phyloP scores from a whole-genome alignment of 2,329 filamentous ascomycete genomes.

The Aureobasidium vineae region DNA sequence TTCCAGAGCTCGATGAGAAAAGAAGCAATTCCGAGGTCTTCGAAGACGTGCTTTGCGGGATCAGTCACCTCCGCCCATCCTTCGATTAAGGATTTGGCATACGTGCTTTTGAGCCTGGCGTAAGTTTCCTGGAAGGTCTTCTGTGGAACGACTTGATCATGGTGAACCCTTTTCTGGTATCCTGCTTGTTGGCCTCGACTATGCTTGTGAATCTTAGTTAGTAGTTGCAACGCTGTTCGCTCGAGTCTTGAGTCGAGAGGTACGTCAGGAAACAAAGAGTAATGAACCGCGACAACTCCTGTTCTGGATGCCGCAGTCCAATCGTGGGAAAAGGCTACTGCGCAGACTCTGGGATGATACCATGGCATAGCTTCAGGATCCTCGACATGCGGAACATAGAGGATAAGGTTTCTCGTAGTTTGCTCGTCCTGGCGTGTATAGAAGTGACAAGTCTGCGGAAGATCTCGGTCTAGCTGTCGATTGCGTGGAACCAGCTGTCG shows the following conservation, averaged over 20 bases:
- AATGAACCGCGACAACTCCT: slow-evolving; percentile 53
- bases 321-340: slow-evolving; percentile 71
- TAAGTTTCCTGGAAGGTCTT: slow-evolving; percentile 80
- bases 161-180: slow-evolving; percentile 78
- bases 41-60: slow-evolving; percentile 89
- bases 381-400: slow-evolving; percentile 74
- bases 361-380: slow-evolving; percentile 68
- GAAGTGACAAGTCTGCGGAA: slow-evolving; percentile 81
- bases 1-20: slow-evolving; percentile 91
- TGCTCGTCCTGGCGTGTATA: slow-evolving; percentile 42
- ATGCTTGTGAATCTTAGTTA: slow-evolving; percentile 70
- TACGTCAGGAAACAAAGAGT: slow-evolving; percentile 45
- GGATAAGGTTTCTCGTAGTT: slow-evolving; percentile 56
- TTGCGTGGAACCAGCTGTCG: slow-evolving; percentile 81
- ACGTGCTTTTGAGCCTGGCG: slow-evolving; percentile 71
- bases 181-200: slow-evolving; percentile 63
- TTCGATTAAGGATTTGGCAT: slow-evolving; percentile 69
- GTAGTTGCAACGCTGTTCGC: slow-evolving; percentile 66
- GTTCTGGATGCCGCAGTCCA: slow-evolving; percentile 20
- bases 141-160: slow-evolving; percentile 78
- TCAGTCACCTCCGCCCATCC: slow-evolving; percentile 85
- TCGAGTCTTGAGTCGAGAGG: slow-evolving; percentile 44
- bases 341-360: slow-evolving; percentile 78
- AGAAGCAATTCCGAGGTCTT: slow-evolving; percentile 85
- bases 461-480: slow-evolving; percentile 66